These are phyloP conservation scores for Falciphora oryzae DNA, from an alignment of 2,329 filamentous ascomycete genomes.

Conservation along the genomic window DNA sequence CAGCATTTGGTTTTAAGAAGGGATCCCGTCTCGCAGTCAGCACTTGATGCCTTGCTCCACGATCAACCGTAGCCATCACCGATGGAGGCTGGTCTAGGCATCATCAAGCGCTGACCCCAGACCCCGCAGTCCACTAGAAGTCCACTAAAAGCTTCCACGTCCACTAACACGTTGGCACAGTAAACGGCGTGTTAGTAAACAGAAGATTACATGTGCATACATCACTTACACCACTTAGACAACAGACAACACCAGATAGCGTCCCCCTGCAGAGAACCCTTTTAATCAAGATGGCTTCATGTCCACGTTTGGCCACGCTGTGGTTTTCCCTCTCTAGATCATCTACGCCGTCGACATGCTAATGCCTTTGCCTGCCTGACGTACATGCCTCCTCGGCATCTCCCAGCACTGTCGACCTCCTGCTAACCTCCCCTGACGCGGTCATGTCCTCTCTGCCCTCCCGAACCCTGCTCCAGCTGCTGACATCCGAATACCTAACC, in stretches of 20 bases:
- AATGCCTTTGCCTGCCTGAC: neutral
- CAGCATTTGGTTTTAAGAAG: too few species aligned
- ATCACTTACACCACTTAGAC: neutral
- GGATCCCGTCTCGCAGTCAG: neutral
- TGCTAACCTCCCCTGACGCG: neutral
- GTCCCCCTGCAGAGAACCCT: neutral
- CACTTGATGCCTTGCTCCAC: too few species aligned
- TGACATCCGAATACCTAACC: neutral
- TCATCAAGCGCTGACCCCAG: too few species aligned
- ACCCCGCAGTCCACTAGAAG: too few species aligned
- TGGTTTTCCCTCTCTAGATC: neutral
- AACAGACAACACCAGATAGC: neutral
- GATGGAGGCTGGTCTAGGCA: too few species aligned
- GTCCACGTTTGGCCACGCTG: neutral
- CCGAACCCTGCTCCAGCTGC: neutral
- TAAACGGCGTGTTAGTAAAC: neutral
- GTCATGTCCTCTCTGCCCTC: neutral
- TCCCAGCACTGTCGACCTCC: too few species aligned
- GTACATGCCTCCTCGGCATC: neutral
- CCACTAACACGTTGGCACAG: neutral
- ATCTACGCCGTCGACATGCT: neutral
- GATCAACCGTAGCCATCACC: too few species aligned
- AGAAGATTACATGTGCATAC: too few species aligned
- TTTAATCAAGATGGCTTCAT: neutral
- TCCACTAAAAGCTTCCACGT: neutral